Base-by-base conservation (phyloP, 176 grass and related monocot genomes). In the Carex myosuroides region DNA sequence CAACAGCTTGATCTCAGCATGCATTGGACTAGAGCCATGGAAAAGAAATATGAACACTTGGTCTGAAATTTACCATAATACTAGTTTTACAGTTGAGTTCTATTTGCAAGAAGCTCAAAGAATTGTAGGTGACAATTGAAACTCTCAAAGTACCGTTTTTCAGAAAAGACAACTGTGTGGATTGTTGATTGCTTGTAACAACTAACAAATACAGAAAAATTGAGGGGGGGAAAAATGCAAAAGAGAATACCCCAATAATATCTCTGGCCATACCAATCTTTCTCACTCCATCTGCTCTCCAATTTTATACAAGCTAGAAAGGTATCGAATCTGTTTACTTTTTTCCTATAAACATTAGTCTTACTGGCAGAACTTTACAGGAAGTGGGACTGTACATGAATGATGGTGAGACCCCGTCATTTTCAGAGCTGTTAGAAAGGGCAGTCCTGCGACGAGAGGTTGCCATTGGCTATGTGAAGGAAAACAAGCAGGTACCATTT, bases 401-500 rank as follows among this genome's bases (percentile, higher is more conserved):
- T 87, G 89, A 95, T 77, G 90, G 89, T 68, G 96, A 99, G 85
- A 92, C 48, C 16, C 83, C 92, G 72, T 95, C 93, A 62, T 99
- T 99, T 78, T 73, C 46, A 42, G 96, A 99, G 89, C 85, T 99
- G 60, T 92, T 91, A 77, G 96, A 99, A 90, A 89, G 96, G 77
- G 96, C 96, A 73, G 62, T 95, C 90, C 84, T 99, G 73, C 92
- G 96, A 39, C 86, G 83, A 73, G 96, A 99, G 91, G 96, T 99
- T 85, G 93, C 91, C 3, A 93, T 99, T 88, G 96, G 93, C 83
- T 99, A 95, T 69, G 83, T 89, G 1, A 93, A 94, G 85, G 89
- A 88, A 22, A 66, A 89, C 70, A 95, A 99, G 83, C 93, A 99
- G 91, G 96, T 99, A 48, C 44, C 55, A 22, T 37, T 69, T 74